Evolutionary conservation across 2,329 filamentous ascomycete species (phyloP).

Genomic region (Purpureocillium lavendulum): DNA sequence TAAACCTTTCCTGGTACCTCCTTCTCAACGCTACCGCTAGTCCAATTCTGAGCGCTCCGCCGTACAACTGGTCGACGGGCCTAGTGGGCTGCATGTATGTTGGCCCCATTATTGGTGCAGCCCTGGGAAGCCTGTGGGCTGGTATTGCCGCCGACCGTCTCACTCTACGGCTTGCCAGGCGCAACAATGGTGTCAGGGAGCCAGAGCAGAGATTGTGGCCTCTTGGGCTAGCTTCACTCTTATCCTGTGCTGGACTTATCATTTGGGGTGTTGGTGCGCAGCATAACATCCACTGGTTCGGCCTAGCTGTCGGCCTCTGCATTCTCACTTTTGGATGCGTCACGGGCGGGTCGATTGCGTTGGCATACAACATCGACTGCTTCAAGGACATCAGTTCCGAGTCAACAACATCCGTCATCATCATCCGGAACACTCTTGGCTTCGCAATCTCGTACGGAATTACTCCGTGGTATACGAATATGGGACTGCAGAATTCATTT

Average conservation of each 20-base stretch:
- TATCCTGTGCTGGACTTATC: constrained; percentile 34
- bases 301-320: constrained; percentile 23
- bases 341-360: constrained; percentile 18
- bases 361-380: constrained; percentile 25
- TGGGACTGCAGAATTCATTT: constrained; percentile 23
- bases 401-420: constrained; percentile 15
- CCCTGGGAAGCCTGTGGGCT: constrained; percentile 10
- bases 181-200: constrained; percentile 24
- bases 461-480: constrained; percentile 22
- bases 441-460: constrained; percentile 17
- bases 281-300: constrained; percentile 23
- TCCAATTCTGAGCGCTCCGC: constrained; percentile 18
- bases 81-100: constrained; percentile 22
- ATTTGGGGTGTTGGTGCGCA: constrained; percentile 9
- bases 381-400: constrained; percentile 25
- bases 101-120: constrained; percentile 18
- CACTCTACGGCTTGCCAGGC: constrained; percentile 20
- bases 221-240: constrained; percentile 21
- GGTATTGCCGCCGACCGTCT: constrained; percentile 22
- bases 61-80: constrained; percentile 23
- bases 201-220: constrained; percentile 25
- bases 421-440: constrained; percentile 17
- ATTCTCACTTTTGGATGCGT: constrained; percentile 20
- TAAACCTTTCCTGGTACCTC: constrained; percentile 24
- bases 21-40: constrained; percentile 24